Conservation (phyloP, 2,329 filamentous ascomycete species). For the Trichoderma aggressivum region DNA sequence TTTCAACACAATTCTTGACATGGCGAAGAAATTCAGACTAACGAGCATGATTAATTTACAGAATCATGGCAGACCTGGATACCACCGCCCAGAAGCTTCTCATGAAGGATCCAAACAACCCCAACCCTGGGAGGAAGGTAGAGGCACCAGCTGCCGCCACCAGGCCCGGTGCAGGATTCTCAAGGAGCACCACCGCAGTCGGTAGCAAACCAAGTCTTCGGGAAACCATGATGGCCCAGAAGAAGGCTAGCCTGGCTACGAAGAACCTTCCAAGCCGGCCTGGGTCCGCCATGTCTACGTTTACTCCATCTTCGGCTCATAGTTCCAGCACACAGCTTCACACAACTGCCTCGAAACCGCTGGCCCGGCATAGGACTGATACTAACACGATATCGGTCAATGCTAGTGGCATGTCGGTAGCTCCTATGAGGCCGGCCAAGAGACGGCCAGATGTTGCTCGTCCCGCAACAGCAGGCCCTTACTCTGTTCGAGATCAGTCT, state of each 20-base stretch:
- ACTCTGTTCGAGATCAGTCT: constrained; percentile 56
- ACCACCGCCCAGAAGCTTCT: constrained; percentile 73
- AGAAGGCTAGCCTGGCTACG: constrained; percentile 55
- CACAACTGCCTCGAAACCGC: constrained; percentile 31
- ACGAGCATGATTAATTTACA: constrained; percentile 31
- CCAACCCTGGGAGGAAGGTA: constrained; percentile 60
- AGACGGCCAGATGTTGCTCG: constrained; percentile 57
- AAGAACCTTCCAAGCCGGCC: constrained; percentile 54
- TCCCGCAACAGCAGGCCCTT: constrained; percentile 63
- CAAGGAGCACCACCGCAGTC: constrained; percentile 57
- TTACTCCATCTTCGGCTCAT: constrained; percentile 45
- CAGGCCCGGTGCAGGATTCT: constrained; percentile 46
- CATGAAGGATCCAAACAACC: constrained; percentile 80
- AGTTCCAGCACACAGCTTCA: constrained; percentile 32
- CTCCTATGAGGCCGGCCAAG: constrained; percentile 59
- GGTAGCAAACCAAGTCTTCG: constrained; percentile 67
- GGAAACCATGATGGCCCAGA: constrained; percentile 81
- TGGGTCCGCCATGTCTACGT: constrained; percentile 61
- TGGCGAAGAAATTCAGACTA: not conserved
- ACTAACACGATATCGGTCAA: constrained; percentile 41
- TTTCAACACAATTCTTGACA: not conserved
- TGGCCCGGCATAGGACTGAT: constrained; percentile 42
- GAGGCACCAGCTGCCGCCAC: constrained; percentile 50
- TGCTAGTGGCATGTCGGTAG: constrained; percentile 59
- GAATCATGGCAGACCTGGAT: constrained; percentile 77